A percentile compares a stretch with the other conserved stretches of the same genome.
phyloP scores from a whole-genome alignment of 306 rosid species.

The Rosa chinensis region DNA sequence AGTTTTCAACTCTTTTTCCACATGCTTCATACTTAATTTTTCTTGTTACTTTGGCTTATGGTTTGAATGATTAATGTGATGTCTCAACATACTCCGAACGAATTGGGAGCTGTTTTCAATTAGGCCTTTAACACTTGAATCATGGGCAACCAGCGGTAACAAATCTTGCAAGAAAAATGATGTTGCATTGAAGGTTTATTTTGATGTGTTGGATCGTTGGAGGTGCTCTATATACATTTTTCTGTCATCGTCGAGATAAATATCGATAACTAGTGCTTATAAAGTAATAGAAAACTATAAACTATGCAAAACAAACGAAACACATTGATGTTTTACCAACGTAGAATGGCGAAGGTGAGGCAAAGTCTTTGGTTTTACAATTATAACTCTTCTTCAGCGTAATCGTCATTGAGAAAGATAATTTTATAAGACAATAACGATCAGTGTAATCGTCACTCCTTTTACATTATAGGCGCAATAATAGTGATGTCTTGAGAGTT shows the following conservation, averaged over 20 bases:
- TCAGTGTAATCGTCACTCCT: not conserved
- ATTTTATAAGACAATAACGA: fast-evolving
- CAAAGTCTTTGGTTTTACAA: not conserved
- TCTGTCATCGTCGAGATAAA: too few species aligned
- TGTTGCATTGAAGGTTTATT: too few species aligned
- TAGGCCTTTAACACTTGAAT: not conserved
- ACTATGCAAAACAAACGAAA: not conserved
- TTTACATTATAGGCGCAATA: not conserved
- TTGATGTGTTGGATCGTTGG: too few species aligned
- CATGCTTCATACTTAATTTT: not conserved
- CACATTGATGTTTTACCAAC: not conserved
- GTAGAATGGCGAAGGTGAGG: not conserved
- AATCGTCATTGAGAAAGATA: not conserved
- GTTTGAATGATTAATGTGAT: not conserved
- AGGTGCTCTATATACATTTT: too few species aligned
- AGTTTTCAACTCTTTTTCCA: too few species aligned
- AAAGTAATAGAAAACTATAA: too few species aligned
- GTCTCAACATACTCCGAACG: not conserved
- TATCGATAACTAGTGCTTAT: not conserved
- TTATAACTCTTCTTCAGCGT: too few species aligned
- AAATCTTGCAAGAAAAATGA: too few species aligned
- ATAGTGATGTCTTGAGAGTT: not conserved
- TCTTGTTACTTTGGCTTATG: not conserved
- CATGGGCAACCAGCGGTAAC: too few species aligned
- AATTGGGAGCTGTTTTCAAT: too few species aligned